Conservation (phyloP, 1,284 basidiomycete genomes). For the Cystobasidiaceae sp. region DNA sequence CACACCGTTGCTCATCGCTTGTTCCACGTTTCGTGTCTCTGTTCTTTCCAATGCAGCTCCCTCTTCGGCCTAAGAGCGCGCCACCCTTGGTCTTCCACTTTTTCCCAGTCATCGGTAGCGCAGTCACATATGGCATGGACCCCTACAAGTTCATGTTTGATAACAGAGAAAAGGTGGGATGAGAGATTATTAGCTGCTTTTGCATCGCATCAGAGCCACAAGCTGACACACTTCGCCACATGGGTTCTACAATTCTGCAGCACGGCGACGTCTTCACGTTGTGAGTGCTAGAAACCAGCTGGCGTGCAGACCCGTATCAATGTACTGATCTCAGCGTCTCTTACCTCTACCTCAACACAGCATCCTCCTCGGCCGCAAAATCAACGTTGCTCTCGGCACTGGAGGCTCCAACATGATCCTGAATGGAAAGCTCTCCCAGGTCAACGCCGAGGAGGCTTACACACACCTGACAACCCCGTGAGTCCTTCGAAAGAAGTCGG, state of each 20-base stretch:
- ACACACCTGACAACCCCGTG: constrained; percentile 51
- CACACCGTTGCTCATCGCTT: background rate
- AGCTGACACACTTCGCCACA: background rate
- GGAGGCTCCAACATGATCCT: constrained; percentile 93
- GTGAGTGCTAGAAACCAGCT: constrained; percentile 1
- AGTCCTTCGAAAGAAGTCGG: background rate
- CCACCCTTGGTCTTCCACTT: constrained; percentile 75
- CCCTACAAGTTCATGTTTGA: constrained; percentile 69
- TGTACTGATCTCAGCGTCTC: too few species aligned
- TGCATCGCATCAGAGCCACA: too few species aligned
- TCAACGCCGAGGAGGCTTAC: constrained; percentile 96
- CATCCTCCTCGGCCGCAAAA: constrained; percentile 75
- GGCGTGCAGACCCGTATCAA: background rate
- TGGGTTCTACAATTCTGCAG: constrained; percentile 41
- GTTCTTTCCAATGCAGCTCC: constrained; percentile 36
- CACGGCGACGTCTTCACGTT: constrained; percentile 86
- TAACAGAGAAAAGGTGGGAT: constrained; percentile 74
- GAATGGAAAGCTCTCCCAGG: constrained; percentile 83
- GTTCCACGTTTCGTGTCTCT: constrained; percentile 19
- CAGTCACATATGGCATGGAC: constrained; percentile 67
- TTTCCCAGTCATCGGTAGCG: constrained; percentile 70
- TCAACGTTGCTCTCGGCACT: constrained; percentile 86
- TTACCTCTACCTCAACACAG: background rate
- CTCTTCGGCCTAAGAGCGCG: constrained; percentile 39
- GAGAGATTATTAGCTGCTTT: too few species aligned